Evolutionary conservation across 805 yeast species (phyloP), one percentile per base, ranked within the genome.

Genomic region (Cyberlindnera mississippiensis): DNA sequence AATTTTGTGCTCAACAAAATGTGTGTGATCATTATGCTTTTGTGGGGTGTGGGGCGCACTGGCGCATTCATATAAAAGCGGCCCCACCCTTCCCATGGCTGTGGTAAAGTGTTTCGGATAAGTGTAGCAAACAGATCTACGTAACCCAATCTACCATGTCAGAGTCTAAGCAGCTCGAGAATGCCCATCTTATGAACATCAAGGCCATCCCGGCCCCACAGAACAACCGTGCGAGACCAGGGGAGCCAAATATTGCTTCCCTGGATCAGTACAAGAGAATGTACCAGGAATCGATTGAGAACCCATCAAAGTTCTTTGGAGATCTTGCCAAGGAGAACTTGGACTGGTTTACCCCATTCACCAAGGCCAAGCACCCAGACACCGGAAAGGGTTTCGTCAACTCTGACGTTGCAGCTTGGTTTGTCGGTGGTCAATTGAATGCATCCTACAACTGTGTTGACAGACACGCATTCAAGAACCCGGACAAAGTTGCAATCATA

Each of bases 301-400:
- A 87, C 56, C 98, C 99, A 35, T 85, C 79, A 44, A 73, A 67
- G 22, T 91, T 91, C 65, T 91, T 87, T 61, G 93, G 91, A 34
- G 76, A 78, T 36, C 68, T 76, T 59, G 98, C 96, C 36, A 75
- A 71, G 45, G 77, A 82, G 56, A 73, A 80, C 46, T 75, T 91
- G 52, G 67, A 76, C 56, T 91, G 98, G 98, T 84, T 80, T 60
- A 76, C 69, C 38, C 88, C 80, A 34, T 91, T 86, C 66, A 75
- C 80, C 41, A 71, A 76, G 68, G 97, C 95, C 44, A 76, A 71
- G 49, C 31, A 43, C 24, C 58, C 58, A 29, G 50, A 50, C 18
- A 78, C 82, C 7, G 61, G 56, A 6, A 54, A 45, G 50, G 67
- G 73, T 41, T 76, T 78, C 62, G 62, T 66, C 48, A 59, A 74